Evolutionary conservation across 2,329 filamentous ascomycete genomes (phyloP).

Genomic region (Pseudomassariella vexata): DNA sequence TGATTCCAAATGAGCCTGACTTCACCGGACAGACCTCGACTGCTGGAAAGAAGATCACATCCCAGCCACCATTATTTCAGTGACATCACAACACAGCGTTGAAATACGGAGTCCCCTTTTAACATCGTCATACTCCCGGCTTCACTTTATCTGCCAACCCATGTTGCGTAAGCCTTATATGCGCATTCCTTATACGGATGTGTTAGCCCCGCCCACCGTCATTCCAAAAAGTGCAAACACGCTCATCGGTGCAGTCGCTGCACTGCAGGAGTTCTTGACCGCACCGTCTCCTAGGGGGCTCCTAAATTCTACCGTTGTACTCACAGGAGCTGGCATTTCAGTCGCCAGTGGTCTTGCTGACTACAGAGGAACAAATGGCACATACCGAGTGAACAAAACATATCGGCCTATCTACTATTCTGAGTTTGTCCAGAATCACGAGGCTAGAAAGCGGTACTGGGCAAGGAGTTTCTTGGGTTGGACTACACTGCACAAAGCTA

Average conservation of each 20-base stretch:
- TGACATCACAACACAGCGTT: no score
- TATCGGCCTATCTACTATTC: slow-evolving; percentile 91
- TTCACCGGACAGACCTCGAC: no score
- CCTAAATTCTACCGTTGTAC: slow-evolving; percentile 41
- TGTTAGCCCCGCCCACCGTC: slow-evolving; percentile 69
- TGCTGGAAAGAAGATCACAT: no score
- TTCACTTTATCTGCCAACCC: not conserved
- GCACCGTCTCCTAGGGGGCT: slow-evolving; percentile 47
- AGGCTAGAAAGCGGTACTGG: slow-evolving; percentile 90
- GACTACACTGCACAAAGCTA: slow-evolving; percentile 73
- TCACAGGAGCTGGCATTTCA: slow-evolving; percentile 84
- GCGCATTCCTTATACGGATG: slow-evolving; percentile 85
- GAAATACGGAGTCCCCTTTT: no score
- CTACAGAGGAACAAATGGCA: slow-evolving; percentile 84
- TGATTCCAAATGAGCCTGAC: no score
- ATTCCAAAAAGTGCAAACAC: slow-evolving; percentile 68
- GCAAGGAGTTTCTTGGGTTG: slow-evolving; percentile 90
- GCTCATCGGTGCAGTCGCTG: slow-evolving; percentile 66
- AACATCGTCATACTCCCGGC: no score
- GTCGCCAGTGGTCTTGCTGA: slow-evolving; percentile 90
- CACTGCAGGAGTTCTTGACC: slow-evolving; percentile 71
- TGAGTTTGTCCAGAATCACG: slow-evolving; percentile 79
- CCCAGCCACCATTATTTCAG: no score
- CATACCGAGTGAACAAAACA: slow-evolving; percentile 84
- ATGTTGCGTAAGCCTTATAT: slow-evolving; percentile 64